These are phyloP conservation scores for Ascochyta koolunga DNA, from an alignment of 2,329 filamentous ascomycete genomes.

Conservation along the genomic window DNA sequence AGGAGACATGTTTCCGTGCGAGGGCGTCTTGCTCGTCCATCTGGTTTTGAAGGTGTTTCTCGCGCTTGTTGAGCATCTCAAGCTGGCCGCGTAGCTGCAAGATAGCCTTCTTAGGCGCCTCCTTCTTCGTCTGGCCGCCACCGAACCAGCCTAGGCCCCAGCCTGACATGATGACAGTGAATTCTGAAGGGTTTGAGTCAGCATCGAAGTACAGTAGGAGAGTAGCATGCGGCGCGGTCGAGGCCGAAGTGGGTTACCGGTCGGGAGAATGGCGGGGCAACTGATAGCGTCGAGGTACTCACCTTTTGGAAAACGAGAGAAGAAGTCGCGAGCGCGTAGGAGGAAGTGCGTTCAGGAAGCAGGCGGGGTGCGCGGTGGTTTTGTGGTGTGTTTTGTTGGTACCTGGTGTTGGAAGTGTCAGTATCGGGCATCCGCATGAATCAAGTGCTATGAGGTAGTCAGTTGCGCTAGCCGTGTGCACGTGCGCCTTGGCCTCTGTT, in stretches of 20 bases:
- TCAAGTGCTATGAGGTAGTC: slow-evolving; percentile 20
- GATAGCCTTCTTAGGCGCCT: slow-evolving; percentile 96
- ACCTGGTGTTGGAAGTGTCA: slow-evolving; percentile 22
- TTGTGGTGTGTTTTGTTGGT: slow-evolving; percentile 19
- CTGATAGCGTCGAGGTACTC: slow-evolving; percentile 12
- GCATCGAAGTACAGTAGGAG: neutral
- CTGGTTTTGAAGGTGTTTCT: slow-evolving; percentile 87
- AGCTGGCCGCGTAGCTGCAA: slow-evolving; percentile 84
- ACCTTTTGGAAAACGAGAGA: slow-evolving; percentile 15
- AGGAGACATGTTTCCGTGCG: slow-evolving; percentile 84
- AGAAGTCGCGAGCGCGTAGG: neutral
- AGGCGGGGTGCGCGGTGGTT: slow-evolving; percentile 13
- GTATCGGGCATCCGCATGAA: slow-evolving; percentile 18
- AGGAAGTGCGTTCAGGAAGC: neutral
- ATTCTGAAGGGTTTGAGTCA: slow-evolving; percentile 7
- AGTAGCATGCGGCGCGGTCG: neutral
- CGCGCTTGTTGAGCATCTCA: slow-evolving; percentile 96
- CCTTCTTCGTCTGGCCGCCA: slow-evolving; percentile 83
- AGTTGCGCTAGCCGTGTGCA: slow-evolving; percentile 14
- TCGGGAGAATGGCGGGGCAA: slow-evolving; percentile 26
- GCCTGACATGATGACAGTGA: slow-evolving; percentile 43
- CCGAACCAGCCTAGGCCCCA: slow-evolving; percentile 80
- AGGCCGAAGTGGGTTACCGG: slow-evolving; percentile 18
- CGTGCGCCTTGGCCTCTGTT: slow-evolving; percentile 18
- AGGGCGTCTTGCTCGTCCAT: slow-evolving; percentile 91